Base-by-base conservation (phyloP, 345 rosid genomes). In the Lumnitzera racemosa region DNA sequence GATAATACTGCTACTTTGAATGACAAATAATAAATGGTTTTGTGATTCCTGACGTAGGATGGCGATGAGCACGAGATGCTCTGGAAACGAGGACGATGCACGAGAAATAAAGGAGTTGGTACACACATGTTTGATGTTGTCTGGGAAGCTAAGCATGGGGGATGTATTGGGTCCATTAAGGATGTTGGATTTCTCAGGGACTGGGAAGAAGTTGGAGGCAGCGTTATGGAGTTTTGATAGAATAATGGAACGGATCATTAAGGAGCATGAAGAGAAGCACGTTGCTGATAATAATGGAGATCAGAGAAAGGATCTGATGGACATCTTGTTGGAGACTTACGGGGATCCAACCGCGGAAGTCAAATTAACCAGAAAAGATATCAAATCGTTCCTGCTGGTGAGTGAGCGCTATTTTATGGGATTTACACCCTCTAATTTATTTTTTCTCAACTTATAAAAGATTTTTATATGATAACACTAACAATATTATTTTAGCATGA, bases 151-250 rank as follows among this genome's bases (percentile, higher is more conserved):
- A 47, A 68, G 73, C 59, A 67, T 73, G 6, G 88, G 82, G 16
- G 85, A 81, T n/a, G 75, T 89, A 14, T 72, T 86, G 64, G 96
- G 96, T 15, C 91, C 89, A 12, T 57, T 86, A 46, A 82, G 69
- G 61, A 54, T 74, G 16, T 46, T 86, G 51, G 91, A 86, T 53
- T 70, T 82, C 62, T 86, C 84, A 0, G 82, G 92, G 43, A 81
- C 75, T 12, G 87, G 89, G 25, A 69, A 70, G 78, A 80, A 66
- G 69, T 66, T 86, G 13, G 63, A 61, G 56, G 72, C 76, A 13
- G 82, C 77, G 0, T 63, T 76, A 64, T 55, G 66, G 67, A 70
- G 71, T 56, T 86, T 63, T 59, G 91, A 86, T 36, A 16, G 57
- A 64, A 53, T 84, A 6, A 56, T 84, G 61, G 89, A 86, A 72